Evolutionary conservation across 345 rosid species (phyloP).

Genomic region (Brassica incana): DNA sequence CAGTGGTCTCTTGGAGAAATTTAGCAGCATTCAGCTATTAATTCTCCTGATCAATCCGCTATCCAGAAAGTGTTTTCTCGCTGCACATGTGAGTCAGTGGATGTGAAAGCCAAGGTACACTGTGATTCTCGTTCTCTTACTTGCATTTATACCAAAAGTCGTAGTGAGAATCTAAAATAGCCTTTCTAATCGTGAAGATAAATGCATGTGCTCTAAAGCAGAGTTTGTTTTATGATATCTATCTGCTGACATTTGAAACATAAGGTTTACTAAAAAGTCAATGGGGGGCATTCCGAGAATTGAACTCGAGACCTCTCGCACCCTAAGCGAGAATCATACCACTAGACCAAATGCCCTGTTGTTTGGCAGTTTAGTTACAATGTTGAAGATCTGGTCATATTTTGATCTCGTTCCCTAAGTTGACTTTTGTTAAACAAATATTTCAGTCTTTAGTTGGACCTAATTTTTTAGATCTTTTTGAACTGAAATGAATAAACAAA

Average conservation of each 20-base stretch:
- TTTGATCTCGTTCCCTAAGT: background rate
- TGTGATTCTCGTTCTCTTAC: background rate
- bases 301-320: conserved; percentile 85
- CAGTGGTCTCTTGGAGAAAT: background rate
- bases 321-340: conserved; percentile 93
- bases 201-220: too few species aligned
- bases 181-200: too few species aligned
- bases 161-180: background rate
- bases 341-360: conserved; percentile 38
- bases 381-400: too few species aligned
- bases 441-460: too few species aligned
- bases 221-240: too few species aligned
- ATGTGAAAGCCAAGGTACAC: background rate
- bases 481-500: too few species aligned
- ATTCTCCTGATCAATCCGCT: background rate
- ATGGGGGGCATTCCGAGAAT: conserved; percentile 66
- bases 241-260: too few species aligned
- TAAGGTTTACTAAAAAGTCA: background rate
- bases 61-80: background rate
- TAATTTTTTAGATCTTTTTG: too few species aligned
- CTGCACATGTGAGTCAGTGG: background rate
- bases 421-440: too few species aligned
- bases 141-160: background rate
- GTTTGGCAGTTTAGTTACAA: background rate
- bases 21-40: background rate